Base-by-base conservation (phyloP, 352 stramenopile genomes). In the Pythium vanterpoolii region DNA sequence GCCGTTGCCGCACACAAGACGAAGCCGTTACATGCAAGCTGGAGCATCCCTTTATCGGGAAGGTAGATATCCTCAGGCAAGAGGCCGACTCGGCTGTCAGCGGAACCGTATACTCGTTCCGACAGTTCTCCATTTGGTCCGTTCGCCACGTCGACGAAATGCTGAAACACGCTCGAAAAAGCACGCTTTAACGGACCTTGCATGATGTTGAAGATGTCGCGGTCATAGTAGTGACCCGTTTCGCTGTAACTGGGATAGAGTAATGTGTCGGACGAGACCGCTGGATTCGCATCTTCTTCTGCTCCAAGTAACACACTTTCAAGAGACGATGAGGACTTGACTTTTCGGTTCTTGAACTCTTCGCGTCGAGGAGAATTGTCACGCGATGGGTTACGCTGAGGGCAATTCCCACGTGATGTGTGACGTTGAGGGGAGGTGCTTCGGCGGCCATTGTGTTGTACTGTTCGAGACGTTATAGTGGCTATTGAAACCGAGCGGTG, bases 1-100 rank as follows among this genome's bases (percentile, higher is more conserved):
- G 79, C 79, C 4, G 83, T 75, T 16, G 77, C 72, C n/a, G 81
- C 74, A 38, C 73, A 85, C 10, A 89, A 28, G 19, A 93, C 79
- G 19, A 93, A 79, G 3, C 80, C 83, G 42, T 93, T 93, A 72
- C 80, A 87, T 8, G 80, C 83, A 28, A 93, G 65, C 40, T 90
- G 79, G 2, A 93, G 71, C 36, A 85, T 84, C 24, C 68, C 84
- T 58, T 89, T 88, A 56, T 86, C 77, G 1, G 83, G 83, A 11
- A 89, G 56, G 53, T 93, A 90, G 1, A 54, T 77, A 62, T 62
- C 76, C 65, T 30, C 74, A 23, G 40, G 48, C 6, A 46, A 33
- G 16, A 26, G 42, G 49, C 33, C 50, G 43, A 27, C 40, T n/a
- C 49, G 44, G 3, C 36, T 34, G 47, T 65, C 58, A 1, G 28